These are phyloP conservation scores for Cerrena zonata DNA, from an alignment of 1,284 basidiomycete species.

Conservation along the genomic window DNA sequence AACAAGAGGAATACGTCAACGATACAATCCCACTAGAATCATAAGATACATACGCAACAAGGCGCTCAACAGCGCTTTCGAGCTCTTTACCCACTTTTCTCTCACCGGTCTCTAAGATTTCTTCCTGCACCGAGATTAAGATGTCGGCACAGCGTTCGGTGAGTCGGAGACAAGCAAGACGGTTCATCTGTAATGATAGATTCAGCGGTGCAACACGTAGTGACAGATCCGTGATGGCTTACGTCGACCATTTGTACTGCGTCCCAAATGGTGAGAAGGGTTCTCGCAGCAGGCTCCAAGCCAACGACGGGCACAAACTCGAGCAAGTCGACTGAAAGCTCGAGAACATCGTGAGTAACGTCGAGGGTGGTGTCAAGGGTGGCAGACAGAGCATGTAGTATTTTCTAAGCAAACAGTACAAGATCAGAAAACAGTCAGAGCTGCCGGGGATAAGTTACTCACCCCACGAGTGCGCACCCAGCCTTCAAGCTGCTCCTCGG, in stretches of 20 bases:
- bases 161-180: slow-evolving; percentile 43
- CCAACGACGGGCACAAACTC: slow-evolving; percentile 53
- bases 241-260: slow-evolving; percentile 57
- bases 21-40: not conserved
- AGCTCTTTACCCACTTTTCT: slow-evolving; percentile 31
- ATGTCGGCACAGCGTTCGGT: slow-evolving; percentile 50
- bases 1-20: not conserved
- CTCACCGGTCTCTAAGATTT: slow-evolving; percentile 37
- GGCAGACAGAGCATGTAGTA: slow-evolving; percentile 21
- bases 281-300: slow-evolving; percentile 44
- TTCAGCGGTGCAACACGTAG: slow-evolving; percentile 2
- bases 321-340: slow-evolving; percentile 43
- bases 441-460: slow-evolving; percentile 20
- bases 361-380: slow-evolving; percentile 27
- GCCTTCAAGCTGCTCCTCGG: slow-evolving; percentile 46
- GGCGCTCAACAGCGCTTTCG: slow-evolving; percentile 34
- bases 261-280: slow-evolving; percentile 58
- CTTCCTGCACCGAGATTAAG: slow-evolving; percentile 40
- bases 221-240: slow-evolving; percentile 21
- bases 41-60: slow-evolving; percentile 43
- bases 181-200: slow-evolving; percentile 43
- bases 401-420: slow-evolving; percentile 35
- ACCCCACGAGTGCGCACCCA: slow-evolving; percentile 44
- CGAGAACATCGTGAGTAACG: slow-evolving; percentile 44
- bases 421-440: no score